A percentile compares a stretch with the other conserved stretches of the same genome.
phyloP scores from a whole-genome alignment of 257 asterid genomes.

The Dorcoceras hygrometricum region DNA sequence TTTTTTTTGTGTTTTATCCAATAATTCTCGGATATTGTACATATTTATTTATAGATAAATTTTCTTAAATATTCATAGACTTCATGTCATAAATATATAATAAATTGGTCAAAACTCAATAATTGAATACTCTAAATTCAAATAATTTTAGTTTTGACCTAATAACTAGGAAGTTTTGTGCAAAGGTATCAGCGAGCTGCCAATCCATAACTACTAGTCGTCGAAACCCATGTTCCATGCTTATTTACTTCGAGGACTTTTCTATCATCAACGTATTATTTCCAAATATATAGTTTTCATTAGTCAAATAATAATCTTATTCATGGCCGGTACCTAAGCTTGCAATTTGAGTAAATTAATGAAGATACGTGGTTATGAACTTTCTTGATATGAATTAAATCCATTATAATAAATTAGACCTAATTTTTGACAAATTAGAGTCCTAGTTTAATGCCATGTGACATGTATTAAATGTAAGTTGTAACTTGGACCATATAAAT shows the following conservation, averaged over 20 bases:
- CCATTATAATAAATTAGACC: background rate
- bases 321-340: background rate
- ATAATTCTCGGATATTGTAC: too few species aligned
- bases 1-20: too few species aligned
- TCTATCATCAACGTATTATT: background rate
- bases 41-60: too few species aligned
- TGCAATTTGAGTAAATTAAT: background rate
- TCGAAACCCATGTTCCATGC: background rate
- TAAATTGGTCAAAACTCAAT: too few species aligned
- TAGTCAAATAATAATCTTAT: too few species aligned
- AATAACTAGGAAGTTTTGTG: background rate
- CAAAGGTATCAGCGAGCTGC: background rate
- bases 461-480: background rate
- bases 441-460: background rate
- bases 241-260: too few species aligned
- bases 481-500: background rate
- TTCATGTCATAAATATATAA: too few species aligned
- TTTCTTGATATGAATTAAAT: background rate
- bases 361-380: too few species aligned
- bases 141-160: background rate
- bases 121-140: too few species aligned
- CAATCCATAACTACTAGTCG: background rate
- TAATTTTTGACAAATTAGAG: background rate
- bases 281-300: too few species aligned
- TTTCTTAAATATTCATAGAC: too few species aligned